Evolutionary conservation across 2,329 filamentous ascomycete genomes (phyloP), one percentile per base, ranked within the genome.

Genomic region (Aspergillus sp.): DNA sequence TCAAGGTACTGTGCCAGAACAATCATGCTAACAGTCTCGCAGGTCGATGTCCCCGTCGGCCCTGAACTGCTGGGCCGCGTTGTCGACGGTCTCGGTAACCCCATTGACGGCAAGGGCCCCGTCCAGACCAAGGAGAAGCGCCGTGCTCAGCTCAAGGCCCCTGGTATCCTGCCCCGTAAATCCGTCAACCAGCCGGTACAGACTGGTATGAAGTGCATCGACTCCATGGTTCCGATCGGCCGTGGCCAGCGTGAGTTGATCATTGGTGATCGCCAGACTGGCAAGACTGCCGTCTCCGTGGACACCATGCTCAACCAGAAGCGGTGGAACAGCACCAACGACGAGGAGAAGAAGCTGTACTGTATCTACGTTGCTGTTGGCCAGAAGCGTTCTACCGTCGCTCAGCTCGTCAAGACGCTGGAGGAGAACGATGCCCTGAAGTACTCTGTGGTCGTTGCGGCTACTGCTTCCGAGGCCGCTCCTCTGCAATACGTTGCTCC

Each of bases 231-330:
- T 56, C 91, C 91, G 58, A 95, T 98, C 58, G 91, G 91, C 66
- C 91, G 91, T 89, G 91, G 91, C 63, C 91, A 98, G 78, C 91
- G 91, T 89, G 91, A 98, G 76, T 74, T 98, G 78, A 96, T 98
- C 69, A 98, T 98, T 69, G 91, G 91, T 75, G 91, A 98, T 67
- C 91, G 91, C 86, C 91, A 98, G 74, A 98, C 91, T 57, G 91
- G 91, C 70, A 98, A 98, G 83, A 98, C 91, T 63, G 91, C 91
- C 58, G 89, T 98, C 64, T 89, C 82, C 59, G 85, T 98, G 44
- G 91, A 98, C 66, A 80, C 89, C 67, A 96, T 98, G 55, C 81
- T 98, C 44, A 98, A 98, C 82, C 91, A 98, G 78, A 93, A 91
- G 80, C 78, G 89, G 62, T 96, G 89, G 89, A 98, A 98, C 80